phyloP scores from a whole-genome alignment of 352 stramenopile genomes.

The Phytophthora podocarpi region DNA sequence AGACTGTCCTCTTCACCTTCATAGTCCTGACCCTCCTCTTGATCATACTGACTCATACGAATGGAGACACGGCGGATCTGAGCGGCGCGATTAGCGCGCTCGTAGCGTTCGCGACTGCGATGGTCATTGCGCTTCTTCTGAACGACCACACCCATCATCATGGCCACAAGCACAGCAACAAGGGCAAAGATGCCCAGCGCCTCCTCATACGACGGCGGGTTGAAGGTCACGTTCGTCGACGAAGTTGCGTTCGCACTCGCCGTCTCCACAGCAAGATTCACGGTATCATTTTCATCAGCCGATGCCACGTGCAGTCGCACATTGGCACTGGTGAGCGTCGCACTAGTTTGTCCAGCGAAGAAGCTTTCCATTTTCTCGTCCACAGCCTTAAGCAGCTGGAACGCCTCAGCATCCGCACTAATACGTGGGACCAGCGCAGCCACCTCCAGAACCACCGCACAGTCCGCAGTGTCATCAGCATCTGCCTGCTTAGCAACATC shows the following conservation, averaged over 20 bases:
- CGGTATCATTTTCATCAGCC: background rate
- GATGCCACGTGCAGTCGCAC: conserved; percentile 39
- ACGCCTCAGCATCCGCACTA: conserved; percentile 16
- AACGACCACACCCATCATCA: conserved; percentile 64
- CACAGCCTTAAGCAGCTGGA: conserved; percentile 49
- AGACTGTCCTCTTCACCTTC: conserved; percentile 62
- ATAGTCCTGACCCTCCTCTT: conserved; percentile 46
- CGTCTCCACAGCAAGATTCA: conserved; percentile 12
- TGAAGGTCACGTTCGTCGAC: conserved; percentile 31
- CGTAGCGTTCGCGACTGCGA: conserved; percentile 52
- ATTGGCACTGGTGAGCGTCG: conserved; percentile 33
- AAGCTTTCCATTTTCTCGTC: conserved; percentile 49
- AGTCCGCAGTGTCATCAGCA: conserved; percentile 18
- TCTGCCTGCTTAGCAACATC: conserved; percentile 26
- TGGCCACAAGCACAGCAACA: conserved; percentile 55
- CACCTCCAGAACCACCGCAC: conserved; percentile 35
- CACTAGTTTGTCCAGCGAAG: conserved; percentile 33
- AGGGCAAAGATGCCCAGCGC: conserved; percentile 62
- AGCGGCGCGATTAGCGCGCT: conserved; percentile 61
- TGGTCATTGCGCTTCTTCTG: conserved; percentile 71
- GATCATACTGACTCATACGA: conserved; percentile 62
- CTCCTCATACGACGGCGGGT: conserved; percentile 65
- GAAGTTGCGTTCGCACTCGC: conserved; percentile 1
- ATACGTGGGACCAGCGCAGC: conserved; percentile 6
- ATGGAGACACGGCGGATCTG: conserved; percentile 81